A percentile compares a stretch with the other conserved stretches of the same genome.
Evolutionary conservation across 2,329 filamentous ascomycete species (phyloP).

Genomic region (Stemphylium beticola): DNA sequence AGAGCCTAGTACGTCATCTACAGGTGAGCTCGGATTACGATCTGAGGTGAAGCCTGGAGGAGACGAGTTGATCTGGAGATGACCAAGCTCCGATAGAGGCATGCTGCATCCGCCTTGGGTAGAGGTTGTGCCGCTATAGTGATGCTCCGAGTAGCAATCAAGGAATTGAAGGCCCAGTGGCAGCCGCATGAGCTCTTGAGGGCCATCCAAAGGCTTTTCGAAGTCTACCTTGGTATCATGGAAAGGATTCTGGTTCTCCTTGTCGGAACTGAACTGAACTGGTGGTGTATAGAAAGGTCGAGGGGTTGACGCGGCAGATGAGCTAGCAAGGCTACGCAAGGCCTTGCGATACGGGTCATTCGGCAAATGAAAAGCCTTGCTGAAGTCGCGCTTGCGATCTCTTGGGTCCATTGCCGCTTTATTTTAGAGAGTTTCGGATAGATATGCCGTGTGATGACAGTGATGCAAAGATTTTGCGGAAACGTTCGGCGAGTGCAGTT

Average conservation of each 20-base stretch:
- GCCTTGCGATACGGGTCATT: constrained; percentile 6
- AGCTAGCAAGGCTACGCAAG: neutral
- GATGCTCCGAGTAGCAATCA: neutral
- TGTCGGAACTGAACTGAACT: neutral
- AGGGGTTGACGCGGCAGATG: neutral
- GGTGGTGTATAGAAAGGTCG: neutral
- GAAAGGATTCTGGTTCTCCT: constrained; percentile 7
- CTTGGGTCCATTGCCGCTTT: constrained; percentile 6
- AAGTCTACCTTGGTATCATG: neutral
- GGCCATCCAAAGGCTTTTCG: neutral
- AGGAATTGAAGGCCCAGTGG: neutral
- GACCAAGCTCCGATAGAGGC: neutral
- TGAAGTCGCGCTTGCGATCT: constrained; percentile 26
- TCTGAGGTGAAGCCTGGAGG: neutral
- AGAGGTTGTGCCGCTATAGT: neutral
- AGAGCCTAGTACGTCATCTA: neutral
- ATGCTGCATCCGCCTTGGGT: neutral
- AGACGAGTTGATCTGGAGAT: neutral
- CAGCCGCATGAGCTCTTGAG: neutral
- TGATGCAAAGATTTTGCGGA: neutral
- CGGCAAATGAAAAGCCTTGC: constrained; percentile 20
- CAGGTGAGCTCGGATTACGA: neutral
- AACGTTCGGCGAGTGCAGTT: neutral
- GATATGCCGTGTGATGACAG: neutral
- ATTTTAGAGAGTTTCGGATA: neutral